Evolutionary conservation across 2,329 filamentous ascomycete genomes (phyloP), one percentile per base, ranked within the genome.

Genomic region (Aspergillus sp.): DNA sequence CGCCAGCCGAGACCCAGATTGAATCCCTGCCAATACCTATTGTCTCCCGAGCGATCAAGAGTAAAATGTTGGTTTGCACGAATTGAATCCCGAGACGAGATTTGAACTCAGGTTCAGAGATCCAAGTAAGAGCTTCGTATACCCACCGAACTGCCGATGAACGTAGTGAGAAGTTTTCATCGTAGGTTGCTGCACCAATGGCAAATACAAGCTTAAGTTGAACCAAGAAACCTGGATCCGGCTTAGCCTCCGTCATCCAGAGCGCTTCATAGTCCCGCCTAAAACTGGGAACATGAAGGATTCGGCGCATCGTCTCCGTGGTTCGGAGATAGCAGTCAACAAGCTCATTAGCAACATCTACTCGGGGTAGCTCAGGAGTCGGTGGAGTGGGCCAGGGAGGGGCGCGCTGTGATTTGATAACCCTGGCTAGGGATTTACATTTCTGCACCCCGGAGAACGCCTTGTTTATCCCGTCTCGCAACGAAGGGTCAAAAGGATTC

Each of bases 141-240:
- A 87, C 72, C 85, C 85, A 88, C 29, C 71, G 76, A 2, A 81
- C 71, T 0, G 85, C 85, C 0, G 75, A 76, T 0, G 69, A 26
- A 1, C 84, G 79, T 39, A 86, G 63, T 0, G 82, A 82, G 57
- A 84, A 86, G 0, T 71, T 60, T 0, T 82, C 77, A 54, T 87
- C 82, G 57, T 84, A 80, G 0, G 75, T 73, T 0, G 75, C 68
- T 0, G 84, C 78, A 0, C 85, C 86, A 18, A 88, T 80, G 0
- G 86, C 84, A 4, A 88, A 70, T 0, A 87, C 78, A 0, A 88
- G 72, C 63, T 87, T 86, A 2, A 87, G 62, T 50, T 84, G 84
- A 14, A 86, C 75, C 1, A 85, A 52, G 53, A 87, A 87, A 0
- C 71, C 74, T 1, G 70, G 72, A 46, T 80, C 76, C 0, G 74